Evolutionary conservation across 1,284 basidiomycete species (phyloP), one percentile per base, ranked within the genome.

Genomic region (Clitocybe nebularis): DNA sequence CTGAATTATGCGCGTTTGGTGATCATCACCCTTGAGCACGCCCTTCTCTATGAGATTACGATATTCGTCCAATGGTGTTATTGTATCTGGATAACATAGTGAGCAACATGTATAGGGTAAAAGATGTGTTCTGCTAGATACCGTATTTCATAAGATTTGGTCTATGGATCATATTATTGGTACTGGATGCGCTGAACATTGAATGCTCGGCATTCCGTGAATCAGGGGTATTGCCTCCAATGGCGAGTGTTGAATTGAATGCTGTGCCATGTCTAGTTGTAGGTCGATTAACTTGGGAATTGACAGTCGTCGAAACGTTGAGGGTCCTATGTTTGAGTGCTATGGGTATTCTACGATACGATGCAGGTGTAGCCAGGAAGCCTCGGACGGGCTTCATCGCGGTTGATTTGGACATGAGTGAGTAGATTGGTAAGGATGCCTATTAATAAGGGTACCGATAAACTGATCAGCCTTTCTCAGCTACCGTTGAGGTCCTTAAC

Each of bases 1-100:
- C 58, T 80, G 68, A 46, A 98, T 83, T 54, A 98, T 95, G 23
- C 74, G 73, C 23, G 82, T 81, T 63, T 99, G 95, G 66, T 93
- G 83, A 5, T 77, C 73, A 59, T 99, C 95, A 38, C 83, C 73
- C 14, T 79, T 74, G 35, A 99, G 68, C 1, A 77, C 63, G 10
- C 89, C 89, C n/a, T 70, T 63, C 4, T 76, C 66, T 35, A 97
- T 79, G 34, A 95, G 77, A 50, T 76, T 70, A 50, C 84, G 72
- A 67, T 98, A 98, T 40, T 83, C 80, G 26, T 72, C 62, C 36
- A 82, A 64, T 5, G 89, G 91, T 6, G 77, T 71, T 23, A 55
- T 36, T 21, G 44, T 44, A 36, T 58, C 60, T 63, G 44, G 37
- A 29, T n/a, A n/a, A n/a, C n/a, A n/a, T n/a, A n/a, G n/a, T n/a